Evolutionary conservation across 2,329 filamentous ascomycete species (phyloP), one percentile per base, ranked within the genome.

Genomic region (Apiospora marii): DNA sequence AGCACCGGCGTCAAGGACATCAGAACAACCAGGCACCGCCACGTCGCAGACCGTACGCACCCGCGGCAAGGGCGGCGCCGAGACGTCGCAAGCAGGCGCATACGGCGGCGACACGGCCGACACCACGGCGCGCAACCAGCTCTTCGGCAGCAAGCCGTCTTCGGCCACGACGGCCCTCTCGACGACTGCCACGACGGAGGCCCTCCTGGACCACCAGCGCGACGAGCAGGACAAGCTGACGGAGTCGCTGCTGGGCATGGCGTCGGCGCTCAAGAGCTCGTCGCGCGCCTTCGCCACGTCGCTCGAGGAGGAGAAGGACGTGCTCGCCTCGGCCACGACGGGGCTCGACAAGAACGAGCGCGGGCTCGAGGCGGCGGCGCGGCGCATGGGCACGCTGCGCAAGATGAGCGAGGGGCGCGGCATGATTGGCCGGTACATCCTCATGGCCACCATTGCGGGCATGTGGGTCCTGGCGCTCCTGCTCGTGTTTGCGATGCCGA

Each of bases 341-440:
- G 94, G 93, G 0, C 87, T 98, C 77, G 93, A 95, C 78, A 92
- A 90, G 81, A 97, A 92, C 77, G 91, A 92, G 73, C 84, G 87
- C 67, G 92, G 92, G 24, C 92, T 98, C 88, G 92, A 95, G 73
- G 89, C 90, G 1, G 94, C 95, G 4, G 90, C 91, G 70, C 89
- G 90, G 75, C 86, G 91, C 74, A 97, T 98, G 94, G 92, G 93
- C 1, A 87, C 89, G 78, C 82, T 98, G 80, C 87, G 90, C 76
- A 88, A 88, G 70, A 94, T 97, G 91, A 94, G 92, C 22, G 96
- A 98, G 84, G 95, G 95, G 4, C 92, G 92, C 80, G 95, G 95
- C 0, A 97, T 93, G 93, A 94, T 89, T 90, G 95, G 93, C 7
- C 85, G 95, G 70, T 89, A 97, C 85, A 87, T 96, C 83, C 86